Conservation (phyloP, 208 protist genomes). For the Herpetomonas samuelpessoai region DNA sequence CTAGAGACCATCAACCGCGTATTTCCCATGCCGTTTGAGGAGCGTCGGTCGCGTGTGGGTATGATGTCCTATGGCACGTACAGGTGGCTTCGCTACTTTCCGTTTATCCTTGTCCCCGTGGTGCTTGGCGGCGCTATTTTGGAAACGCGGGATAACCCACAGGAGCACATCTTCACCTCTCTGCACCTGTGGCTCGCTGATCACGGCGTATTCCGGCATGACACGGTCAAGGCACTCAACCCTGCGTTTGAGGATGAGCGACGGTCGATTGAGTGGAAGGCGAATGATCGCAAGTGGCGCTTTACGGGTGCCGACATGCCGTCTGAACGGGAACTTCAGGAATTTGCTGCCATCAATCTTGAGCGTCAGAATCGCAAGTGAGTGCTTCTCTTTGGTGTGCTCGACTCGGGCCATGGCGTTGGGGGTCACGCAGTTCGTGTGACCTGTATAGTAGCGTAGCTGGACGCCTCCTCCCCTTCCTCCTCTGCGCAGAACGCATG, state of each 20-base stretch:
- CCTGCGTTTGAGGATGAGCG: constrained; percentile 87
- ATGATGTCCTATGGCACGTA: constrained; percentile 86
- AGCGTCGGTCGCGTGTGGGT: constrained; percentile 76
- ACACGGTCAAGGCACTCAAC: constrained; percentile 85
- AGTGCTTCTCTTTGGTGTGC: too few relatives aligned
- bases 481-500: too few relatives aligned
- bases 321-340: constrained; percentile 69
- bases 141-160: constrained; percentile 79
- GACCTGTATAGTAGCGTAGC: too few relatives aligned
- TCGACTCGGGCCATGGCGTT: too few relatives aligned
- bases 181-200: constrained; percentile 88
- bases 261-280: constrained; percentile 76
- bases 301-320: constrained; percentile 82
- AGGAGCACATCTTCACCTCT: constrained; percentile 84
- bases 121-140: constrained; percentile 62
- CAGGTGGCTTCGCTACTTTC: constrained; percentile 80
- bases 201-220: constrained; percentile 84
- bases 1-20: constrained; percentile 84
- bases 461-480: too few relatives aligned
- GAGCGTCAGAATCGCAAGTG: constrained; percentile 29
- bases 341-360: constrained; percentile 89
- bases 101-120: constrained; percentile 61
- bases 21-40: constrained; percentile 85
- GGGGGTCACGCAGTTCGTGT: too few relatives aligned
- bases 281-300: constrained; percentile 84